These are phyloP conservation scores for Taphrina flavorubra DNA, from an alignment of 1,139 yeast species.

Conservation along the genomic window DNA sequence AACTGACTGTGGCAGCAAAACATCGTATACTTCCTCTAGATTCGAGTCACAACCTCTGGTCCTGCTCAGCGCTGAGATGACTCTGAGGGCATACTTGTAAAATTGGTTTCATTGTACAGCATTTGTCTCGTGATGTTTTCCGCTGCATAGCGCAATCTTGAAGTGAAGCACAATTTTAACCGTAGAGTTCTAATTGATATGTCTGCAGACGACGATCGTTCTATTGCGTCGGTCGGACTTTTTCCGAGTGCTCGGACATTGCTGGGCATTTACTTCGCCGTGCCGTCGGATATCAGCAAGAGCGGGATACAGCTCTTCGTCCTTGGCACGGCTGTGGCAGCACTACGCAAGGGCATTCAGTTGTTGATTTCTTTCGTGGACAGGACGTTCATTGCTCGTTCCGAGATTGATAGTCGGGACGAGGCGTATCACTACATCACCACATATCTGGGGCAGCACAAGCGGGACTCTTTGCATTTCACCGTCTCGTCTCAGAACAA, in stretches of 20 bases:
- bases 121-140: too few relatives aligned
- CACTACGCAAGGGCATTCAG: constrained; percentile 19
- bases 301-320: constrained; percentile 35
- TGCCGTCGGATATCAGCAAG: constrained; percentile 28
- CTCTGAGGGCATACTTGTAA: too few relatives aligned
- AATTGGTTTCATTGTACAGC: too few relatives aligned
- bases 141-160: too few relatives aligned
- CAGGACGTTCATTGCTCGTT: constrained; percentile 31
- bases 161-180: too few relatives aligned
- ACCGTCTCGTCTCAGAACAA: constrained; percentile 28
- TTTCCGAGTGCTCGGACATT: constrained; percentile 21
- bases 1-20: too few relatives aligned
- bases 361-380: constrained; percentile 20
- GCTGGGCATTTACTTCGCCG: constrained; percentile 22
- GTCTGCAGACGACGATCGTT: constrained; percentile 1
- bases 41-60: too few relatives aligned
- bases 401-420: constrained; percentile 36
- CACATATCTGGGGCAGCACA: constrained; percentile 21
- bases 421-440: constrained; percentile 36
- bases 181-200: too few relatives aligned
- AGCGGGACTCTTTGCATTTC: constrained; percentile 31
- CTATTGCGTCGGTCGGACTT: constrained; percentile 23
- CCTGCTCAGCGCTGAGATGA: too few relatives aligned
- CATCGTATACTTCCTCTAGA: too few relatives aligned
- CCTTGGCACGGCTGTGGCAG: constrained; percentile 30